Evolutionary conservation across 371 early-diverging fungal species (phyloP).

Genomic region (Phascolomyces articulosus): DNA sequence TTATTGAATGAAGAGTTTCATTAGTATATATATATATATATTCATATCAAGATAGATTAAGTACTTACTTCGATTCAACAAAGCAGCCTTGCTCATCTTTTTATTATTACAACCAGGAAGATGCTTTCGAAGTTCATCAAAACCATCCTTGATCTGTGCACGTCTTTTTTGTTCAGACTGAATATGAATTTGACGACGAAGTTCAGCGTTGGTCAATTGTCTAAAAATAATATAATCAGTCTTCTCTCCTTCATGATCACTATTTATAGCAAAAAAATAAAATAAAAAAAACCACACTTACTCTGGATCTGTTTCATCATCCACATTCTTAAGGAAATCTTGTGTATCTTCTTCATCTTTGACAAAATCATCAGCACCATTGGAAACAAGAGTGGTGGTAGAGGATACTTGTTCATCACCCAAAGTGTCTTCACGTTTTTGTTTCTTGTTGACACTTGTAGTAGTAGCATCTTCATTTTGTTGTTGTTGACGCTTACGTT

Average conservation of each 20-base stretch:
- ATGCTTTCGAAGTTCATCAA: constrained; percentile 54
- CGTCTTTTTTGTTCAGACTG: constrained; percentile 57
- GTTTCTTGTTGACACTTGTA: constrained; percentile 20
- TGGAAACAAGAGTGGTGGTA: not conserved
- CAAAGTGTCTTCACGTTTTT: not conserved
- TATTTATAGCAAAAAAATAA: not conserved
- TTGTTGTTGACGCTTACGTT: constrained; percentile 34
- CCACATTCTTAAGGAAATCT: not conserved
- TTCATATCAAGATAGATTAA: not conserved
- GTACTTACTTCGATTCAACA: constrained; percentile 52
- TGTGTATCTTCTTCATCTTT: not conserved
- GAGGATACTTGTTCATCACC: not conserved
- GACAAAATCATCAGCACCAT: not conserved
- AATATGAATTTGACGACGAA: constrained; percentile 56
- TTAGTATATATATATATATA: too few species aligned
- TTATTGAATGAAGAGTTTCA: too few species aligned
- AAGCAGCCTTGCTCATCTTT: constrained; percentile 61
- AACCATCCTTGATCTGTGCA: constrained; percentile 55
- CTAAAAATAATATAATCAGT: not conserved
- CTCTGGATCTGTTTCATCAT: constrained; percentile 5
- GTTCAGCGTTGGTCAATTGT: constrained; percentile 33
- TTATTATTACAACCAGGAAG: constrained; percentile 55
- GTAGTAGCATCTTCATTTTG: not conserved
- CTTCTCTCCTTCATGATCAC: not conserved
- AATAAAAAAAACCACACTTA: not conserved